A percentile compares a stretch with the other conserved stretches of the same genome.
Evolutionary conservation across 2,329 filamentous ascomycete species (phyloP).

Genomic region (Fusarium cyanostomum): DNA sequence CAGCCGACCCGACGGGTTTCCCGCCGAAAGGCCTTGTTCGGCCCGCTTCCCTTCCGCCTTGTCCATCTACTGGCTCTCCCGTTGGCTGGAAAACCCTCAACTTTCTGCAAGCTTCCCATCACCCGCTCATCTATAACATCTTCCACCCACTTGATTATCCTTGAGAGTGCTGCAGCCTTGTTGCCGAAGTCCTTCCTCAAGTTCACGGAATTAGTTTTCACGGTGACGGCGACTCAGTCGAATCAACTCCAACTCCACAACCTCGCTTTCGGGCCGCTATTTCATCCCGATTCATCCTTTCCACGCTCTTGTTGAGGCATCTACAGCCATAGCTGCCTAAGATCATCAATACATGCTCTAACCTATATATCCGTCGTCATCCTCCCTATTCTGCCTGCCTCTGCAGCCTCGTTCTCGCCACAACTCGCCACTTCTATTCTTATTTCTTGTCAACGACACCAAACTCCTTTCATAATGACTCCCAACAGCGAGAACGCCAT

Average conservation of each 20-base stretch:
- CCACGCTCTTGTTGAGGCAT: slow-evolving; percentile 31
- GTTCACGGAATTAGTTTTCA: slow-evolving; percentile 19
- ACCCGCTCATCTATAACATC: not conserved
- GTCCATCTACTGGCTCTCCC: slow-evolving; percentile 13
- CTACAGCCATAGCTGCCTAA: slow-evolving; percentile 36
- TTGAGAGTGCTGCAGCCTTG: slow-evolving; percentile 16
- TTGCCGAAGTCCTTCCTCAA: not conserved
- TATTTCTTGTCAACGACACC: not conserved
- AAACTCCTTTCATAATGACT: slow-evolving; percentile 54
- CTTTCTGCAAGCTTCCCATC: slow-evolving; percentile 16
- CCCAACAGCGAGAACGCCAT: slow-evolving; percentile 66
- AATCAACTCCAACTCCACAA: slow-evolving; percentile 13
- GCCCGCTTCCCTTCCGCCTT: slow-evolving; percentile 21
- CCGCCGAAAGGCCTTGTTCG: slow-evolving; percentile 14
- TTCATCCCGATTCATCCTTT: not conserved
- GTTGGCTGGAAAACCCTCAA: slow-evolving; percentile 23
- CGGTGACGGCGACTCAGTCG: slow-evolving; percentile 23
- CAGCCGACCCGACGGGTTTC: slow-evolving; percentile 33
- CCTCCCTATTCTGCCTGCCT: slow-evolving; percentile 28
- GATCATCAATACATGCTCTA: slow-evolving; percentile 23
- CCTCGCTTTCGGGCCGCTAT: slow-evolving; percentile 12
- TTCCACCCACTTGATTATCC: slow-evolving; percentile 14
- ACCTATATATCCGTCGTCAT: slow-evolving; percentile 26
- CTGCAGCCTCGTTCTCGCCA: slow-evolving; percentile 22
- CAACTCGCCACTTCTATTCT: slow-evolving; percentile 3